These are phyloP conservation scores for Silene coronaria DNA, from an alignment of 179 eudicot species.

Conservation along the genomic window DNA sequence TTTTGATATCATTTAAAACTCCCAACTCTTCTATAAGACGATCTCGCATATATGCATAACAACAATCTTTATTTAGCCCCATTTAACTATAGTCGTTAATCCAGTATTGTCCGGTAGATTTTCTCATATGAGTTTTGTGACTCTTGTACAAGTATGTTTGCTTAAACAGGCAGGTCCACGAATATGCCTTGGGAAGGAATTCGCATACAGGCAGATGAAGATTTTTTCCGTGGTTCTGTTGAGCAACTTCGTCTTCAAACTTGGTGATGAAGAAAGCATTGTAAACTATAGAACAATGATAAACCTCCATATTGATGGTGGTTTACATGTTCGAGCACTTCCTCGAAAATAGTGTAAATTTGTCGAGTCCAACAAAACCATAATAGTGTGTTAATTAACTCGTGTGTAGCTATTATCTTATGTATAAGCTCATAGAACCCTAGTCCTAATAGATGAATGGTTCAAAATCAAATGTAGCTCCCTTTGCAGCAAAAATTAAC, in stretches of 20 bases:
- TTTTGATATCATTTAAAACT: neutral
- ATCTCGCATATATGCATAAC: neutral
- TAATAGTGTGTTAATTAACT: neutral
- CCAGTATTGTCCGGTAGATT: neutral
- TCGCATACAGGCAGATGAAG: slow-evolving; percentile 90
- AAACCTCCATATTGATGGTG: slow-evolving; percentile 55
- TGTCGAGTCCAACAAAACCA: neutral
- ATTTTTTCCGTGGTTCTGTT: slow-evolving; percentile 51
- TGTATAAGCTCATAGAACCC: neutral
- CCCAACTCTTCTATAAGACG: neutral
- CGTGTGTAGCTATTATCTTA: no score
- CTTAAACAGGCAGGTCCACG: slow-evolving; percentile 73
- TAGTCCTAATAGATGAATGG: neutral
- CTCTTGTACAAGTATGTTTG: neutral
- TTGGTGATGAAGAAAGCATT: slow-evolving; percentile 32
- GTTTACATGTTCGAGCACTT: slow-evolving; percentile 42
- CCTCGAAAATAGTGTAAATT: slow-evolving; percentile 10
- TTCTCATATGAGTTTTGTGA: neutral
- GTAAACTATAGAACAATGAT: slow-evolving; percentile 54
- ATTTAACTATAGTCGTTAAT: neutral
- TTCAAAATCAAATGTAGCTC: neutral
- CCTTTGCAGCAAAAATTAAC: no score
- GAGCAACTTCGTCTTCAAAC: slow-evolving; percentile 42
- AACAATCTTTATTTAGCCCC: neutral
- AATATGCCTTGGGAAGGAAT: slow-evolving; percentile 73